These are phyloP conservation scores for Davidsoniella neocaledoniae DNA, from an alignment of 2,329 filamentous ascomycete genomes.

Conservation along the genomic window DNA sequence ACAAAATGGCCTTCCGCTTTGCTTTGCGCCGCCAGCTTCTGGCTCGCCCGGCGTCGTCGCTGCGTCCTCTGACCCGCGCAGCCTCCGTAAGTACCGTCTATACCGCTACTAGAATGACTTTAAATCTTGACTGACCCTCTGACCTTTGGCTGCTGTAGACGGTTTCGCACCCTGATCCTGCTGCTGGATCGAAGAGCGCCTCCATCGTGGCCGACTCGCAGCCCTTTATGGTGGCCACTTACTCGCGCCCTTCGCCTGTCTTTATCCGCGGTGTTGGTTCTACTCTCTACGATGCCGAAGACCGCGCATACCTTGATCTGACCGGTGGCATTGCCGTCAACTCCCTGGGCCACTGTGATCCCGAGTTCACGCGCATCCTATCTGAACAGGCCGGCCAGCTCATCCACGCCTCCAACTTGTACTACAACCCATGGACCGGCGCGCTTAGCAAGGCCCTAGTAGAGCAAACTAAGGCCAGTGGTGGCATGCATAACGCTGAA, in stretches of 20 bases:
- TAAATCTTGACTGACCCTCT: neutral
- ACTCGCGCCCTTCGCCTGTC: slow-evolving; percentile 75
- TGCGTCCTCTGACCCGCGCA: slow-evolving; percentile 21
- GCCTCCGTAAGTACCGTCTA: slow-evolving; percentile 18
- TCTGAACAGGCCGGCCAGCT: slow-evolving; percentile 65
- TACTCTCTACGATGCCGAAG: slow-evolving; percentile 80
- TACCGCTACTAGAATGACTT: neutral
- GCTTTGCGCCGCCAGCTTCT: slow-evolving; percentile 24
- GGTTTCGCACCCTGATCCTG: slow-evolving; percentile 53
- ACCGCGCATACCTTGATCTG: slow-evolving; percentile 80
- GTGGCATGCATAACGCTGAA: slow-evolving; percentile 63
- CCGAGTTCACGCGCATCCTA: slow-evolving; percentile 57
- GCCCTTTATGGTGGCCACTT: slow-evolving; percentile 90
- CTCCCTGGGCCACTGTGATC: slow-evolving; percentile 76
- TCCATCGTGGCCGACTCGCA: slow-evolving; percentile 58
- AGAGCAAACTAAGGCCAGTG: slow-evolving; percentile 60
- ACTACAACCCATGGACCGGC: slow-evolving; percentile 93
- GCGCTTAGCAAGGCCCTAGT: slow-evolving; percentile 73
- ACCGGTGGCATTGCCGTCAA: slow-evolving; percentile 95
- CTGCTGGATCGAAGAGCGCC: slow-evolving; percentile 55
- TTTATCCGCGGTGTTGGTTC: slow-evolving; percentile 79
- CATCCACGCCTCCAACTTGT: slow-evolving; percentile 86
- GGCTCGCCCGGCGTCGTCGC: slow-evolving; percentile 17
- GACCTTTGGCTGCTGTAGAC: slow-evolving; percentile 6
- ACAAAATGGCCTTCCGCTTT: slow-evolving; percentile 25